Evolutionary conservation across 768 basidiomycete species (phyloP), one percentile per base, ranked within the genome.

Genomic region (Suillus bovinus): DNA sequence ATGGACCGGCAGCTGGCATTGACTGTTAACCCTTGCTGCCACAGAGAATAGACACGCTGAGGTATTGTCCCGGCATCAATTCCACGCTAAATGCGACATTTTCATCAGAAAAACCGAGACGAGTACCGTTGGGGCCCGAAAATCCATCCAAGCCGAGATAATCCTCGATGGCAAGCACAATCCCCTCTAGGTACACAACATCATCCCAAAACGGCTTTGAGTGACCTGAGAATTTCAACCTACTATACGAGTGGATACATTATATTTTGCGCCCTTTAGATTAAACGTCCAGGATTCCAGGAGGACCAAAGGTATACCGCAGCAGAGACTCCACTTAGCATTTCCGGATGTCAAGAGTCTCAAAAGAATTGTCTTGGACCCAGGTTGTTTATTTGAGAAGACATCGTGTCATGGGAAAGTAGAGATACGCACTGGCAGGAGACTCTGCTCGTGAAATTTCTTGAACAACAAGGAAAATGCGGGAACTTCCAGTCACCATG

Each of bases 191-290:
- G 9, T 59, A 13, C 44, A 31, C 44, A 47, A 34, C 10, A 29
- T 63, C 63, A 44, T 36, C 10, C 8, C 9, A 58, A 22, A 50
- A 29, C 4, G 10, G 27, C 14, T 29, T 29, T 17, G 11, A 29
- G 49, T 20, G 17, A 31, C 27, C 27, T 20, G 27, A 10, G 27
- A 24, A 16, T 10, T 17, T 31, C 17, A 16, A 50, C 49, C 1
- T 20, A n/a, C n/a, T n/a, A n/a, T n/a, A 50, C 49, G 27, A 29
- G 27, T 50, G n/a, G 68, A 69, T 7, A 64, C 2, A 20, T 69
- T 66, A 49, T 69, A 69, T 29, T 60, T 41, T 44, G 22, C 68
- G n/a, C 61, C 63, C 24, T 69, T 69, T 24, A 69, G 69, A 20
- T 59, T 44, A 9, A 62, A 47, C 27, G 64, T 58, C n/a, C n/a